Conservation (phyloP, 2,329 filamentous ascomycete genomes). For the Aureobasidium sp. region DNA sequence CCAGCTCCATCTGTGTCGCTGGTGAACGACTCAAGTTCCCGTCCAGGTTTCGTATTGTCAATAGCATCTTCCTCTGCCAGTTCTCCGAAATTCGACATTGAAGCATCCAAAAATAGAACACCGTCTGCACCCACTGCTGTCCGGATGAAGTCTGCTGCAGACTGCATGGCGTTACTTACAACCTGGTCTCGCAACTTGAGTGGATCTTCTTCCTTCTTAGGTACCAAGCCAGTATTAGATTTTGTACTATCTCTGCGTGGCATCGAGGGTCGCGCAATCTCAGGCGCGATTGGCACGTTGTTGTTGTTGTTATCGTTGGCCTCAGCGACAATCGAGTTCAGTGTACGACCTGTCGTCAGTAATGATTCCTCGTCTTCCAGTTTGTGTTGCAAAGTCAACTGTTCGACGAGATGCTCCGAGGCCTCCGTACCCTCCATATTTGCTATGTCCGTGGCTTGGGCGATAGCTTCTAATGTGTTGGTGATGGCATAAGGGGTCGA, state of each 20-base stretch:
- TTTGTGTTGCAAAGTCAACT: slow-evolving; percentile 7
- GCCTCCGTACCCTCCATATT: slow-evolving; percentile 5
- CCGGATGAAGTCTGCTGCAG: slow-evolving; percentile 54
- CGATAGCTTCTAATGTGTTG: slow-evolving; percentile 12
- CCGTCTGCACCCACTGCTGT: slow-evolving; percentile 56
- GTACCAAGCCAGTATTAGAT: slow-evolving; percentile 5
- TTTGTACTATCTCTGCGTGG: slow-evolving; percentile 14
- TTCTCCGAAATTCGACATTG: slow-evolving; percentile 31
- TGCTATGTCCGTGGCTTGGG: not conserved
- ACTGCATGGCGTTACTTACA: slow-evolving; percentile 39
- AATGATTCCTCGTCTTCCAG: slow-evolving; percentile 12
- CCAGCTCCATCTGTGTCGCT: not conserved
- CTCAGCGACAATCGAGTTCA: slow-evolving; percentile 9
- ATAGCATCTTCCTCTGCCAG: slow-evolving; percentile 10
- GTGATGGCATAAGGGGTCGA: slow-evolving; percentile 21
- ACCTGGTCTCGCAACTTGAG: slow-evolving; percentile 26
- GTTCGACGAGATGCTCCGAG: slow-evolving; percentile 16
- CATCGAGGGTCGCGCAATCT: not conserved
- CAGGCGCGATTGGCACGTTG: not conserved
- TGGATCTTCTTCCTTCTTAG: slow-evolving; percentile 27
- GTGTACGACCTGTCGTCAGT: slow-evolving; percentile 6
- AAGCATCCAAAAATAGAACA: slow-evolving; percentile 47
- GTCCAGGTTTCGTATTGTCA: not conserved
- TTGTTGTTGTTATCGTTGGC: not conserved
- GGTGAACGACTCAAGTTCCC: not conserved